These are phyloP conservation scores for Heliosperma pusillum DNA, from an alignment of 148 eudicot genomes.

Conservation along the genomic window DNA sequence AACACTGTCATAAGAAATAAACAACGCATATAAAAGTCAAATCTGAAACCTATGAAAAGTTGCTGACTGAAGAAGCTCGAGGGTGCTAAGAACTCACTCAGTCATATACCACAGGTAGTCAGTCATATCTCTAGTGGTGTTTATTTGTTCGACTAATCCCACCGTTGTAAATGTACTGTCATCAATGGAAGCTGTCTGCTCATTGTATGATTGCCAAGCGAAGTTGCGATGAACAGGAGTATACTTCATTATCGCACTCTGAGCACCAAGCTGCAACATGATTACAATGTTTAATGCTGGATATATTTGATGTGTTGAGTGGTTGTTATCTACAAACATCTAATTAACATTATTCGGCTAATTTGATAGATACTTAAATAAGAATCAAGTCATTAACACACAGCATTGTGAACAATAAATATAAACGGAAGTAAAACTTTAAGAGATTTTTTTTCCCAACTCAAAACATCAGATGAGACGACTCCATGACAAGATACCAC, in stretches of 20 bases:
- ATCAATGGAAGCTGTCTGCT: conserved; percentile 51
- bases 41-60: neutral
- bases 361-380: neutral
- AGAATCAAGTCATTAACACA: neutral
- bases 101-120: conserved; percentile 93
- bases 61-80: neutral
- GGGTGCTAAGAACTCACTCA: conserved; percentile 48
- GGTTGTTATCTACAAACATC: neutral
- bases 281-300: neutral
- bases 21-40: conserved; percentile 2
- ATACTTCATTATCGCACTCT: conserved; percentile 44
- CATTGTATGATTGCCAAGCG: conserved; percentile 55
- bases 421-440: neutral
- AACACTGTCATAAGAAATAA: conserved; percentile 42
- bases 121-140: conserved; percentile 64
- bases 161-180: conserved; percentile 47
- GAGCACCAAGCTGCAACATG: conserved; percentile 40
- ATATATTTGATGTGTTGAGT: too few relatives aligned
- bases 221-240: conserved; percentile 43
- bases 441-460: neutral
- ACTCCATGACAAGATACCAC: too few relatives aligned
- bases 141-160: conserved; percentile 79
- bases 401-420: neutral
- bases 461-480: too few relatives aligned
- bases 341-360: neutral